Conservation (phyloP, 208 protist species). For the Leishmania gerbilli region DNA sequence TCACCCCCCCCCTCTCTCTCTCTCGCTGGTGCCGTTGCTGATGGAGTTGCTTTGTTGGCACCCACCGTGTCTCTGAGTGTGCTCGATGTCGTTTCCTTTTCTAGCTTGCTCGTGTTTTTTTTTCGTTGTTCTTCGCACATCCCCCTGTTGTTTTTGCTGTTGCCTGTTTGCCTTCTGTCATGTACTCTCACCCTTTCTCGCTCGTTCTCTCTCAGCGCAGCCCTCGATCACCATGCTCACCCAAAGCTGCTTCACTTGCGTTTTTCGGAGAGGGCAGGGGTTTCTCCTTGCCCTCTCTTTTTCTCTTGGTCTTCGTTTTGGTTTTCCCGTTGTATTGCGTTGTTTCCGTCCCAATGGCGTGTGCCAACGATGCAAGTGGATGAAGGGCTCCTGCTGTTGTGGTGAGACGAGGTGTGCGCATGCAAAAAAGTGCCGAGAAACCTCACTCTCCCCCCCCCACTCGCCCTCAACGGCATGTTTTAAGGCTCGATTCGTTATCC, state of each 20-base stretch:
- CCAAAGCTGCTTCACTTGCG: background rate
- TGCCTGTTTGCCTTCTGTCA: background rate
- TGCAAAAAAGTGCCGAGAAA: background rate
- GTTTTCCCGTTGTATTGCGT: background rate
- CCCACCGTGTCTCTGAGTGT: background rate
- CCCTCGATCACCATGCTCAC: background rate
- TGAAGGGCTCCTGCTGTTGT: background rate
- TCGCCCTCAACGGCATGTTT: background rate
- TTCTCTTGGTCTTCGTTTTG: background rate
- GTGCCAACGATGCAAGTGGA: background rate
- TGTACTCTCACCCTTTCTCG: background rate
- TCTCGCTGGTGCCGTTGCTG: background rate
- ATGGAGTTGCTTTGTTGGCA: background rate
- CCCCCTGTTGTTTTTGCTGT: background rate
- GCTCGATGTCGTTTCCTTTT: background rate
- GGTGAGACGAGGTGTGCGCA: background rate
- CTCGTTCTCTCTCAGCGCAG: background rate
- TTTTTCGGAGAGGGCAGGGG: background rate
- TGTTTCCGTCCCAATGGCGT: background rate
- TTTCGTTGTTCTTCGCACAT: background rate
- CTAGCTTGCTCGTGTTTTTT: background rate
- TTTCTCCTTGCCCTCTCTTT: background rate
- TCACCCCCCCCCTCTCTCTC: background rate
- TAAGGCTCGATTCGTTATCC: background rate
- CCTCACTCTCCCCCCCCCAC: too few species aligned